Evolutionary conservation across 257 asterid species (phyloP), one percentile per base, ranked within the genome.

Genomic region (Datura wrightii): DNA sequence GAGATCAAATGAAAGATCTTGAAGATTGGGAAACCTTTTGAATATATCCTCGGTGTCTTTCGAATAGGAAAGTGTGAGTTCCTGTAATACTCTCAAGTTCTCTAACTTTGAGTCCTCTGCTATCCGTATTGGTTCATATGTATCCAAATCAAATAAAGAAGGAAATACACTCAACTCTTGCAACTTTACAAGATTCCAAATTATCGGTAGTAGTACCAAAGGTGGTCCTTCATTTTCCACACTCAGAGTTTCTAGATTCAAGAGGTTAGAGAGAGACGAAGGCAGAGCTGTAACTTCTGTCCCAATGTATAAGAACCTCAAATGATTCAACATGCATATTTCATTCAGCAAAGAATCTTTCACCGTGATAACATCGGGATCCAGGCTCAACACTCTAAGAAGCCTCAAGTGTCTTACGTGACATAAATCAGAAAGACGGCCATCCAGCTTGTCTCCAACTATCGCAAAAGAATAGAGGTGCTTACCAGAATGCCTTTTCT

Each of bases 331-430:
- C 36, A 24, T 2, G 18, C 55, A n/a, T n/a, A 84, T 44, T 52
- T 82, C 86, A 10, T 34, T 60, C 37, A 84, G 71, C 80, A 85
- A 79, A 72, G 53, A 24, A 53, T 79, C 67, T 4, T 62, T 69
- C 44, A 56, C 55, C 3, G 0, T 52, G 14, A 60, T 37, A 42
- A 60, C 8, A 60, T 6, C 8, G 15, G 3, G 6, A 8, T 1
- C 1, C 24, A 56, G 1, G 7, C 0, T 0, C n/a, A 31, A 11
- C 1, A 1, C 0, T 1, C 5, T 10, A 15, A 63, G 4, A 24
- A 5, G 10, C 83, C 83, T 85, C 55, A 82, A 53, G 19, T 80
- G 10, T 83, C 81, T 16, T 44, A 63, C 65, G 44, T 69, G 78
- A 84, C 54, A 62, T 2, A 3, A 0, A 67, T 19, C n/a, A n/a